Percentiles rank a stretch among this genome's conserved stretches.
phyloP scores from a whole-genome alignment of 768 basidiomycete species.

The Trametes cinnabarina region DNA sequence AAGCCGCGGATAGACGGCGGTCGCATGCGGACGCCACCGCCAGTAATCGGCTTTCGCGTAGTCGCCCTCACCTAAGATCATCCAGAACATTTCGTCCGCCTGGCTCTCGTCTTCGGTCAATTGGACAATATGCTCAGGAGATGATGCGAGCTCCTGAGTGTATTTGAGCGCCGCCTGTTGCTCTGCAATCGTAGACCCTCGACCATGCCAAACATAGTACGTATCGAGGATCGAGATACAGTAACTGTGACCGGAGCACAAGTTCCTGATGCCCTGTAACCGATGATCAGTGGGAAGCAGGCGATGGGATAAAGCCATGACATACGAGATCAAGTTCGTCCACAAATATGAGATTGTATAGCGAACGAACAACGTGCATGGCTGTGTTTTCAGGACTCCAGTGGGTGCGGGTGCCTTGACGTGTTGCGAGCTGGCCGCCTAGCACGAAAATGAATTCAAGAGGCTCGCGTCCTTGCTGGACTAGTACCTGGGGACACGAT shows the following conservation, averaged over 20 bases:
- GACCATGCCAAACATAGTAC: slow-evolving; percentile 80
- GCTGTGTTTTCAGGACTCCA: slow-evolving; percentile 81
- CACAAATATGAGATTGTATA: slow-evolving; percentile 50
- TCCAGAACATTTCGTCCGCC: slow-evolving; percentile 81
- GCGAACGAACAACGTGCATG: slow-evolving; percentile 70
- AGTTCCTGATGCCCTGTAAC: slow-evolving; percentile 54
- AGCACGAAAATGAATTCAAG: slow-evolving; percentile 58
- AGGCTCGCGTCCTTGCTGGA: slow-evolving; percentile 66
- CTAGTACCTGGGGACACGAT: slow-evolving; percentile 27
- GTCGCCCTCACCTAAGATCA: slow-evolving; percentile 72
- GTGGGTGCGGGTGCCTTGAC: slow-evolving; percentile 69
- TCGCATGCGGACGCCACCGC: slow-evolving; percentile 56
- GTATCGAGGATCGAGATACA: slow-evolving; percentile 69
- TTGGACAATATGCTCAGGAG: slow-evolving; percentile 45
- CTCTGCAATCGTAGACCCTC: slow-evolving; percentile 61
- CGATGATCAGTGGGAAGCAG: slow-evolving; percentile 6
- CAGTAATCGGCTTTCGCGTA: slow-evolving; percentile 83
- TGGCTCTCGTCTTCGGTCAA: slow-evolving; percentile 65
- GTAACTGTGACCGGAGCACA: slow-evolving; percentile 86
- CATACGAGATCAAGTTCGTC: slow-evolving; percentile 74
- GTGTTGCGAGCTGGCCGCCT: slow-evolving; percentile 68
- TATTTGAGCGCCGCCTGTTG: slow-evolving; percentile 62
- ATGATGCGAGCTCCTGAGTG: slow-evolving; percentile 45
- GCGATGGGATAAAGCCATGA: background rate
- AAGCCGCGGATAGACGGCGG: slow-evolving; percentile 47